Evolutionary conservation across 345 rosid genomes (phyloP).

Genomic region (Syzygium oleosum): DNA sequence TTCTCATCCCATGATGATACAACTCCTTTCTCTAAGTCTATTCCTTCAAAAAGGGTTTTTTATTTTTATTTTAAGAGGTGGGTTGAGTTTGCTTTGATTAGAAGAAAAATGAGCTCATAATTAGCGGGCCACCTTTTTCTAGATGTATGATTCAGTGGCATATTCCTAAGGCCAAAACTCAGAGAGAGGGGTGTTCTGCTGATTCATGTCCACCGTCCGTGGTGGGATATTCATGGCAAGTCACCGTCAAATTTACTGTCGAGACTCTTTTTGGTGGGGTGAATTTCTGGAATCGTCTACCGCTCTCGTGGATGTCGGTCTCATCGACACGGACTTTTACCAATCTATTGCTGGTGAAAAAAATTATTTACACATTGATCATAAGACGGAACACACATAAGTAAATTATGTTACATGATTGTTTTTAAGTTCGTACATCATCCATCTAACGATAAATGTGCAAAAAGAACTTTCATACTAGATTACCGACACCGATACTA

Average conservation of each 20-base stretch:
- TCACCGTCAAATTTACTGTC: not conserved
- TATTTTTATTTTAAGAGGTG: not conserved
- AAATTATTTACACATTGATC: not conserved
- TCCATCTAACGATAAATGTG: not conserved
- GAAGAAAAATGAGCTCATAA: not conserved
- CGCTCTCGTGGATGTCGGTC: not conserved
- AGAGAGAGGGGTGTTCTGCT: not conserved
- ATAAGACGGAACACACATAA: accelerated
- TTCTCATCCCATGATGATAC: not conserved
- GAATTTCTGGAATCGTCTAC: not conserved
- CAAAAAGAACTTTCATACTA: not conserved
- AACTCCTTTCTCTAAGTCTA: not conserved
- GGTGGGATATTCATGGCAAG: not conserved
- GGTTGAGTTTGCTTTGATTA: not conserved
- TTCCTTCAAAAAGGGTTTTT: not conserved
- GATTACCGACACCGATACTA: accelerated
- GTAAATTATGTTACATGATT: not conserved
- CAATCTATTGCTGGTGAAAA: not conserved
- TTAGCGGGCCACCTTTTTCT: not conserved
- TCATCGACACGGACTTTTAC: not conserved
- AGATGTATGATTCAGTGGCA: not conserved
- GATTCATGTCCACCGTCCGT: not conserved
- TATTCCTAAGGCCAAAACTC: not conserved
- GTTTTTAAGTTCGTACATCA: not conserved
- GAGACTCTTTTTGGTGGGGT: not conserved